phyloP scores from a whole-genome alignment of 2,329 filamentous ascomycete genomes.

The Aspergillus felis region DNA sequence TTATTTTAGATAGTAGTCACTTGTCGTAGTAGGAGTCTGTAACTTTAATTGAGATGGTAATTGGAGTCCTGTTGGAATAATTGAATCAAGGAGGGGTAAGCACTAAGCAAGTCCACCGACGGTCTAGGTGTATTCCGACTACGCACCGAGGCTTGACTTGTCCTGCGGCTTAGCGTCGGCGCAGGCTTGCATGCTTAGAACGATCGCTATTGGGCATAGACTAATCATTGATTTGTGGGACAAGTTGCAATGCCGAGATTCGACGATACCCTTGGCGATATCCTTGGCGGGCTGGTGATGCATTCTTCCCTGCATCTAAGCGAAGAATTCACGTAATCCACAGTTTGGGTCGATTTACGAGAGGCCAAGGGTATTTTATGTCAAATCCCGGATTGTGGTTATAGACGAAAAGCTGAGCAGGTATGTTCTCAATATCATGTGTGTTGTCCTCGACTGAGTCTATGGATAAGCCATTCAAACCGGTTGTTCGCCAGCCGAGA shows the following conservation, averaged over 20 bases:
- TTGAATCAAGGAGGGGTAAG: neutral
- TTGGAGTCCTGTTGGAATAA: neutral
- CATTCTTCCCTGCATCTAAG: too few species aligned
- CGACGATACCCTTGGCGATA: too few species aligned
- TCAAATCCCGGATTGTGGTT: too few species aligned
- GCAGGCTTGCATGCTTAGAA: neutral
- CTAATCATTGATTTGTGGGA: neutral
- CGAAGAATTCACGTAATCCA: neutral
- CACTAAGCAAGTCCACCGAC: neutral
- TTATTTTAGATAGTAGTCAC: neutral
- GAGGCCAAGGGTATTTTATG: too few species aligned
- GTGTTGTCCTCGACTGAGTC: too few species aligned
- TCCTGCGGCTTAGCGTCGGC: neutral
- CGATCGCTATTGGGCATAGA: neutral
- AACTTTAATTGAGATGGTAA: neutral
- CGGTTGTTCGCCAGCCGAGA: too few species aligned
- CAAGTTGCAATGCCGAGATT: too few species aligned
- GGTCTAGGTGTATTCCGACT: neutral
- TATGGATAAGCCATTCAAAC: neutral
- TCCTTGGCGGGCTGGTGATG: too few species aligned
- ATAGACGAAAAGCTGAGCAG: too few species aligned
- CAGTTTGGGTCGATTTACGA: neutral
- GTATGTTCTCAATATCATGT: neutral
- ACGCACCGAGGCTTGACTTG: neutral
- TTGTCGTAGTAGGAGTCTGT: neutral